Conservation (phyloP, 2,329 filamentous ascomycete genomes). For the Sporothrix brasiliensis region DNA sequence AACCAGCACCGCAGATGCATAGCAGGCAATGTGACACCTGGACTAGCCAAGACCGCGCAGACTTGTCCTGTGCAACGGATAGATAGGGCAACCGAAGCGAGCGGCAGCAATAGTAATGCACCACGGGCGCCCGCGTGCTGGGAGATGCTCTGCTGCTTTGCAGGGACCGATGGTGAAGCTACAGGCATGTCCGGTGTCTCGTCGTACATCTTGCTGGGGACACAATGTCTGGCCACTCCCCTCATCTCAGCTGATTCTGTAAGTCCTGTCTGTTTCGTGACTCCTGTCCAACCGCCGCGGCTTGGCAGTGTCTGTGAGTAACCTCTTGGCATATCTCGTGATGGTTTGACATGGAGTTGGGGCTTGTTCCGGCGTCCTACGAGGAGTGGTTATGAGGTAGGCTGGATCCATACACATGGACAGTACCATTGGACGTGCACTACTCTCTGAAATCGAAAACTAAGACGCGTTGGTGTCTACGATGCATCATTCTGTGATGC, state of each 20-base stretch:
- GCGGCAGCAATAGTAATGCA: neutral
- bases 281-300: neutral
- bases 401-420: neutral
- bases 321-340: neutral
- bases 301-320: neutral
- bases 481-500: neutral
- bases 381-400: neutral
- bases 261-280: neutral
- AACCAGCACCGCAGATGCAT: neutral
- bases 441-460: no score
- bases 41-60: no score
- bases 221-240: neutral
- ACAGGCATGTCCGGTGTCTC: neutral
- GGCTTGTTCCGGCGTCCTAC: neutral
- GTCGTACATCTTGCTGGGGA: neutral
- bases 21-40: neutral
- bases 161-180: neutral
- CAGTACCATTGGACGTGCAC: neutral
- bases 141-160: neutral
- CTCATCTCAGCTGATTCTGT: neutral
- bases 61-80: neutral
- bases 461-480: neutral
- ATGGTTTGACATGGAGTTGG: neutral
- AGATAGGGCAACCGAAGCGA: neutral
- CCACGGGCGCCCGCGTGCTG: neutral